These are phyloP conservation scores for Scheffersomyces illinoinensis DNA, from an alignment of 1,139 yeast species.

Conservation along the genomic window DNA sequence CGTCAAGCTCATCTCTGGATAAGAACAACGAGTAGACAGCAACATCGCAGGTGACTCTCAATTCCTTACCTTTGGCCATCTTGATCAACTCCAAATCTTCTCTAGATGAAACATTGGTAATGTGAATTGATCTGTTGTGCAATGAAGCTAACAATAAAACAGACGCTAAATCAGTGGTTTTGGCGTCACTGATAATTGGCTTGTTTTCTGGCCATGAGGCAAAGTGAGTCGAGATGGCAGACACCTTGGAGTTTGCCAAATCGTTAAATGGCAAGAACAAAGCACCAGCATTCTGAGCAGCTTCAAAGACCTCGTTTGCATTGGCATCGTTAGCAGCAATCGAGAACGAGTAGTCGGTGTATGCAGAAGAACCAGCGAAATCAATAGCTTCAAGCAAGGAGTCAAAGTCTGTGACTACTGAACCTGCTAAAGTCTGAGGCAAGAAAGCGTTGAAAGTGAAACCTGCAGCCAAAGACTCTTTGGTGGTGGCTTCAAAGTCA, in stretches of 20 bases:
- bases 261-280: constrained; percentile 81
- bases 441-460: constrained; percentile 83
- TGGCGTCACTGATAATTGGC: constrained; percentile 91
- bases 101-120: constrained; percentile 78
- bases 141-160: constrained; percentile 86
- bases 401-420: constrained; percentile 62
- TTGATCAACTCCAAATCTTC: constrained; percentile 83
- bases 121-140: constrained; percentile 82
- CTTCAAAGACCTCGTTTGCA: constrained; percentile 59
- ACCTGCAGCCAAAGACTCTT: constrained; percentile 78
- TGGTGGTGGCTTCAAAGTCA: constrained; percentile 66
- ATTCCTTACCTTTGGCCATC: constrained; percentile 81
- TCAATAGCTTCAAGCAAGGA: constrained; percentile 66
- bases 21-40: constrained; percentile 78
- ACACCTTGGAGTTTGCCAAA: constrained; percentile 66
- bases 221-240: constrained; percentile 76
- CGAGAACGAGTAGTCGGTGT: constrained; percentile 79
- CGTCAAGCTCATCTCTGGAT: constrained; percentile 68
- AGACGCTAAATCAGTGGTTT: constrained; percentile 88
- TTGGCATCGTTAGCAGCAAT: constrained; percentile 82
- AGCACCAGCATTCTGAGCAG: constrained; percentile 71
- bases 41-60: constrained; percentile 89
- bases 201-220: constrained; percentile 81
- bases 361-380: constrained; percentile 58
- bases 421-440: constrained; percentile 69